Percentiles rank a stretch among this genome's conserved stretches.
phyloP scores from a whole-genome alignment of 2,329 filamentous ascomycete genomes.

The Amphichorda felina region DNA sequence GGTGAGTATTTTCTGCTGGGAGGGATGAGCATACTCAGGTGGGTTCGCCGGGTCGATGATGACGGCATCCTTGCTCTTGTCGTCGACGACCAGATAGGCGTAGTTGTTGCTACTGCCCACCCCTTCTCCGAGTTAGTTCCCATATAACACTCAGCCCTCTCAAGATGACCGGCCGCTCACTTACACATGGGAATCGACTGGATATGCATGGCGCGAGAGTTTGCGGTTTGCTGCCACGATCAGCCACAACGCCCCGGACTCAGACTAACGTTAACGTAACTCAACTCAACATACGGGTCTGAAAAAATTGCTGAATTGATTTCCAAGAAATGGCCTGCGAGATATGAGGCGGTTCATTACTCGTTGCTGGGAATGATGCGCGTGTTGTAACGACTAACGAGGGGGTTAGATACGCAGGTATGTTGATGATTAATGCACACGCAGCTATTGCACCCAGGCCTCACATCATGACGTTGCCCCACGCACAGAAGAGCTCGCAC shows the following conservation, averaged over 20 bases:
- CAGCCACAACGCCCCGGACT: neutral
- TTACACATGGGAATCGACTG: conserved; percentile 82
- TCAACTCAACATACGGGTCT: conserved; percentile 5
- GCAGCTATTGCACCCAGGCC: too few species aligned
- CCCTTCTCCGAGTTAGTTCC: conserved; percentile 37
- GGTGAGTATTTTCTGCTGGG: neutral
- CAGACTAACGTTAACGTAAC: neutral
- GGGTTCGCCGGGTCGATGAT: conserved; percentile 75
- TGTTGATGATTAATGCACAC: too few species aligned
- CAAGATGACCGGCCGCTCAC: conserved; percentile 12
- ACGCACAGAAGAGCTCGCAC: too few species aligned
- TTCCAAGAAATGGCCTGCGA: conserved; percentile 12
- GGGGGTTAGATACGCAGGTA: too few species aligned
- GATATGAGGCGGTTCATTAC: conserved; percentile 30
- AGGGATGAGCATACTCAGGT: conserved; percentile 46
- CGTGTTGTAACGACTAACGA: too few species aligned
- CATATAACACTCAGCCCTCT: neutral
- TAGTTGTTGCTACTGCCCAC: conserved; percentile 72
- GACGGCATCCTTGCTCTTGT: conserved; percentile 62
- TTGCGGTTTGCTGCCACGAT: neutral
- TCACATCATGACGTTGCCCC: too few species aligned
- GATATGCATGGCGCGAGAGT: conserved; percentile 57
- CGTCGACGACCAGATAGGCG: conserved; percentile 69
- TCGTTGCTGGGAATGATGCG: neutral
- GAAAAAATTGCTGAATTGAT: conserved; percentile 7